Evolutionary conservation across 1,139 yeast genomes (phyloP).

Genomic region (Debaryomycetaceae sp.): DNA sequence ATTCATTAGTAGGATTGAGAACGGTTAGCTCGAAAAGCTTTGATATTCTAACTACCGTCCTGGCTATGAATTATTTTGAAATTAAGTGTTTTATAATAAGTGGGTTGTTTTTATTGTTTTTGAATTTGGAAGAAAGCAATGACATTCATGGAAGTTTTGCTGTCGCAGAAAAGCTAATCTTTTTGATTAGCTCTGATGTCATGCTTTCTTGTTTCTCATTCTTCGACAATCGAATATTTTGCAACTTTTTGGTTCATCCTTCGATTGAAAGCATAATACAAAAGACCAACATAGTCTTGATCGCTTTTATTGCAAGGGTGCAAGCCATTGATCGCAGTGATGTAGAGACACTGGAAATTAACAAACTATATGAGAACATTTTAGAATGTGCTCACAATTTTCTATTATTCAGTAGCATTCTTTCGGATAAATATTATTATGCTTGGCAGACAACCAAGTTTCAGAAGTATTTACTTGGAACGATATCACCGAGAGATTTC

Average conservation of each 20-base stretch:
- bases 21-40: neutral
- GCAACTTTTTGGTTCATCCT: neutral
- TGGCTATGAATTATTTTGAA: neutral
- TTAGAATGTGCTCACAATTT: neutral
- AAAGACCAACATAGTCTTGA: neutral
- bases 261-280: neutral
- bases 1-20: neutral
- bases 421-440: neutral
- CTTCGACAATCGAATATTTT: neutral
- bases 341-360: too few relatives aligned
- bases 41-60: neutral
- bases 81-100: neutral
- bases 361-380: neutral
- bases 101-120: neutral
- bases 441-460: neutral
- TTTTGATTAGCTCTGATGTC: neutral
- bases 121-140: neutral
- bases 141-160: neutral
- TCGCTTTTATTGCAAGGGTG: neutral
- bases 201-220: neutral
- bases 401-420: neutral
- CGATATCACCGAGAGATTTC: neutral
- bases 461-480: neutral
- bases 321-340: neutral
- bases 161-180: neutral